Base-by-base conservation (phyloP, 495 filamentous ascomycete species). In the Annulohypoxylon bovei region DNA sequence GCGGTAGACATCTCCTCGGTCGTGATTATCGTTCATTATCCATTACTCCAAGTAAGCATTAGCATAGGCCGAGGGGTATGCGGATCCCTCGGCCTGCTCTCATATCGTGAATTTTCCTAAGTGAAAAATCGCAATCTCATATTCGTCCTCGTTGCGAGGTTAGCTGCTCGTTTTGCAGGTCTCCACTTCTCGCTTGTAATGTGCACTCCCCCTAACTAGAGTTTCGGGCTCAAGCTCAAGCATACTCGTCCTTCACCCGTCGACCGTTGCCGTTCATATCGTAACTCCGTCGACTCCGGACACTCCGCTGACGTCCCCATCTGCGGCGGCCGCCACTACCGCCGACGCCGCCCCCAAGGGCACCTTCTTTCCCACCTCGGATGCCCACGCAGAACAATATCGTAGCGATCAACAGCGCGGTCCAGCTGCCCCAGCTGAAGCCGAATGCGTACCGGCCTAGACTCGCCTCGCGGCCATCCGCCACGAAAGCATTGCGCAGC, bases 371-470 rank as follows among this genome's bases (percentile, higher is more conserved):
- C 4, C 28, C 62, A 6, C 70, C 56, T 18, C 75, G 75, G 16
- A 72, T 83, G 20, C 84, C 86, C 1, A 88, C 50, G 80, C 89
- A 94, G 82, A 94, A 92, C 16, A 93, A 76, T 25, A 93, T 53
- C 11, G 88, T 90, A 14, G 92, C 87, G 55, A 97, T 79, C 65
- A 94, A 80, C 50, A 92, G 84, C 49, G 87, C 89, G 1, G 84
- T 87, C 73, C 89, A 87, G 4, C 92, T 86, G 2, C 90, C 90
- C 94, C 94, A 97, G 80, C 90, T 93, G 81, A 97, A 97, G 27
- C 87, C 94, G 71, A 92, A 94, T 6, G 91, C 89, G 67, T 93
- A 92, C 14, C 78, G 70, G 25, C 94, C 94, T 4, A 97, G 77
- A 6, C 70, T 77, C 22, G 94, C 87, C 35, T 65, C 55, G 46